A percentile compares a stretch with the other conserved stretches of the same genome.
Conservation (phyloP, 257 asterid species). For the Schizonepeta tenuifolia region DNA sequence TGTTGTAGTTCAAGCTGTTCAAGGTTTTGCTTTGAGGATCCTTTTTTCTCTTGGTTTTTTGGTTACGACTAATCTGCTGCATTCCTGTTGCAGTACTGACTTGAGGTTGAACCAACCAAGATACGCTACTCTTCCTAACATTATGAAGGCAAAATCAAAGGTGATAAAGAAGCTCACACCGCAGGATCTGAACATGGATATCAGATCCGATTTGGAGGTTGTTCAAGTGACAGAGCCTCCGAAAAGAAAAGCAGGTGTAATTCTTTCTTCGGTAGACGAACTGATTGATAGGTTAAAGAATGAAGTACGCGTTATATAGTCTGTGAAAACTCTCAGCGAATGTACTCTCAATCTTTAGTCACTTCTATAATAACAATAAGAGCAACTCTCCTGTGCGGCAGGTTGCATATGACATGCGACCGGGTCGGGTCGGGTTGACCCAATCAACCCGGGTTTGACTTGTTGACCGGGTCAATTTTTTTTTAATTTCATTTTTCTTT, state of each 20-base stretch:
- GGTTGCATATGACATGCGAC: no score
- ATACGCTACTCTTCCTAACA: slow-evolving; percentile 94
- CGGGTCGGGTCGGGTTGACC: no score
- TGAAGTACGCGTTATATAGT: slow-evolving; percentile 70
- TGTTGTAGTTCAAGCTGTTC: background rate
- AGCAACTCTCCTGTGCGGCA: no score
- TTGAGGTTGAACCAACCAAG: slow-evolving; percentile 93
- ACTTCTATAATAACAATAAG: background rate
- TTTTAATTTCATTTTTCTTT: no score
- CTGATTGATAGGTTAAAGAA: slow-evolving; percentile 84
- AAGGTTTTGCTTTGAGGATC: background rate
- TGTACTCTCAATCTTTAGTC: background rate
- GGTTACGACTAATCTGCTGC: slow-evolving; percentile 20
- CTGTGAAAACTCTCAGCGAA: background rate
- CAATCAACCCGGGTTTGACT: no score
- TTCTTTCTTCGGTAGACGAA: slow-evolving; percentile 87
- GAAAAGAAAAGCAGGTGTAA: slow-evolving; percentile 81
- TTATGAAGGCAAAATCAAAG: slow-evolving; percentile 96
- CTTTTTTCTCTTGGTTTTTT: background rate
- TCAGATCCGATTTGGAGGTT: slow-evolving; percentile 70
- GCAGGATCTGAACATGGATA: slow-evolving; percentile 70
- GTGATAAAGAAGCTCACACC: slow-evolving; percentile 74
- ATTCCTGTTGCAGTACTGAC: slow-evolving; percentile 65
- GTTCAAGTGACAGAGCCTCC: slow-evolving; percentile 91
- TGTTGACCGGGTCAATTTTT: no score